phyloP scores from a whole-genome alignment of 1,139 yeast species.

The Taphrina deformans region DNA sequence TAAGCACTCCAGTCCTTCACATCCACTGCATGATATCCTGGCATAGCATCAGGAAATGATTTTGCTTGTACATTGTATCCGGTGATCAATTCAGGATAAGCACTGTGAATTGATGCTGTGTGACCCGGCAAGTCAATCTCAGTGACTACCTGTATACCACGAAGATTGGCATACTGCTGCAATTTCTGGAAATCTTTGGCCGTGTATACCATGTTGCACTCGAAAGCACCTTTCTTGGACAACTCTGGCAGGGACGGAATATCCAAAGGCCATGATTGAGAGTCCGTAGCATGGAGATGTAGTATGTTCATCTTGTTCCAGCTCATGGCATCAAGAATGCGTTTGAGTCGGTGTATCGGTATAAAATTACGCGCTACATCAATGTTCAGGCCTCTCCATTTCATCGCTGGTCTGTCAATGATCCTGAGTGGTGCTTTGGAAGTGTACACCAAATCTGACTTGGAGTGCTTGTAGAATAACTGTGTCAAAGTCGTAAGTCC shows the following conservation, averaged over 20 bases:
- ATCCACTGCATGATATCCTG: constrained; percentile 31
- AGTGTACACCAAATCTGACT: constrained; percentile 42
- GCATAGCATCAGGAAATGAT: constrained; percentile 42
- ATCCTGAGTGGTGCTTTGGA: constrained; percentile 48
- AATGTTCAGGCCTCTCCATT: constrained; percentile 53
- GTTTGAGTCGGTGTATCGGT: constrained; percentile 44
- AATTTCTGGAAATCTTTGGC: constrained; percentile 46
- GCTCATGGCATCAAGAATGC: constrained; percentile 52
- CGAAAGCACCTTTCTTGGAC: constrained; percentile 51
- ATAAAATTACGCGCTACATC: constrained; percentile 52
- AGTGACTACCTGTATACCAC: constrained; percentile 54
- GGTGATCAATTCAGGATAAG: constrained; percentile 11
- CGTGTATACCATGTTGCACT: constrained; percentile 47
- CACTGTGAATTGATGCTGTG: constrained; percentile 45
- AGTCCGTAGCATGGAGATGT: constrained; percentile 54
- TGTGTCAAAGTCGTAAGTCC: constrained; percentile 54
- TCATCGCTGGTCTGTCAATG: constrained; percentile 49
- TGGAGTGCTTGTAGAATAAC: constrained; percentile 46
- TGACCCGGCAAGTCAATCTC: constrained; percentile 57
- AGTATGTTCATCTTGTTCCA: constrained; percentile 51
- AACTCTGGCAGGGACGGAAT: constrained; percentile 49
- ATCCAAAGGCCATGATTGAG: constrained; percentile 54
- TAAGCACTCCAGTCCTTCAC: constrained; percentile 12
- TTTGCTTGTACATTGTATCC: constrained; percentile 5
- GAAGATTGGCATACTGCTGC: constrained; percentile 47